Evolutionary conservation across 352 stramenopile genomes (phyloP), one percentile per base, ranked within the genome.

Genomic region (Phytophthora brassicae): DNA sequence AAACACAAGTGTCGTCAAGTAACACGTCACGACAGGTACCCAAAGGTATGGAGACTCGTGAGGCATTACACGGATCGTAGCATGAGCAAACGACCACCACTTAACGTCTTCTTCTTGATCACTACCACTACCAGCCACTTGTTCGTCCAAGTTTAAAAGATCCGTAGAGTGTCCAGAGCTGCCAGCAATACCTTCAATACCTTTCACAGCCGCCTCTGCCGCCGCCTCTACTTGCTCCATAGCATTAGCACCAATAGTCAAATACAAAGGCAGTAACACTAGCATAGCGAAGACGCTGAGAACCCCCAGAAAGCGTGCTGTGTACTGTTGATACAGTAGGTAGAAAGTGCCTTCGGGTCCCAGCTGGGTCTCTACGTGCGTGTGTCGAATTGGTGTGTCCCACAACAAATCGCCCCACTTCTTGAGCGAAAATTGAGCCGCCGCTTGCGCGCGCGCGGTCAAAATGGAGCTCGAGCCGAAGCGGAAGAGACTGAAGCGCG

Each of bases 281-380:
- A 90, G n/a, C 53, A 89, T 47, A 5, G 86, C 86, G 53, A 88
- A 82, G 23, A 77, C 58, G 38, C 75, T 90, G 33, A 95, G 74
- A 12, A 58, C 76, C 2, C 74, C 70, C 35, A 95, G 60, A 14
- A 93, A 73, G 29, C 77, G 77, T 41, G 76, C 72, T 16, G 81
- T 79, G 74, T 95, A 95, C 42, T 90, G 66, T 59, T 93, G 80
- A 58, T 90, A 95, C 23, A 92, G 69, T 55, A 95, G 60, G 60
- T 95, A 95, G 64, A 93, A 95, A 6, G 86, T 88, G 38, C 81
- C 81, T 56, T 95, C 86, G 20, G 85, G 84, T 0, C 86, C 86
- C 13, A 95, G 71, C 41, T 67, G 60, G 23, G 53, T 63, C 71
- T 93, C 84, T 19, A 93, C 68, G 35, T 81, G 72, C 38, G 84